phyloP scores from a whole-genome alignment of 1,284 basidiomycete genomes.

The Tilletia setariae region DNA sequence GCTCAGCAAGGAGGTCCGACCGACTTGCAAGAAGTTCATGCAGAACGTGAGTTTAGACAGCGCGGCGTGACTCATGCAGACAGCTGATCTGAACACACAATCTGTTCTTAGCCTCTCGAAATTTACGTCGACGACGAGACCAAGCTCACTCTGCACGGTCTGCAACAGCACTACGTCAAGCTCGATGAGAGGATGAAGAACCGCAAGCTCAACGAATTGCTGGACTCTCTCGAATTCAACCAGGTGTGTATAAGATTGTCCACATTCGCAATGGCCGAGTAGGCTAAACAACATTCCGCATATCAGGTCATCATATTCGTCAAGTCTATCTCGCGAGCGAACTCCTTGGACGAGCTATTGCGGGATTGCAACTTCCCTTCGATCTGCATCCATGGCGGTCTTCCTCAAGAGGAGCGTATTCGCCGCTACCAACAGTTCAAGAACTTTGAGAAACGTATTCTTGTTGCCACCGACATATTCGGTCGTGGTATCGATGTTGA shows the following conservation, averaged over 20 bases:
- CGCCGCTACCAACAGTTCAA: conserved; percentile 98
- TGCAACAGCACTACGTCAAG: conserved; percentile 93
- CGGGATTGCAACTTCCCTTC: conserved; percentile 98
- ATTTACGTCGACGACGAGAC: conserved; percentile 99
- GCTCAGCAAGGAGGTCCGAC: conserved; percentile 90
- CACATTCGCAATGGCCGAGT: not conserved
- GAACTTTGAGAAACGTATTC: conserved; percentile 92
- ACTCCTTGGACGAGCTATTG: conserved; percentile 90
- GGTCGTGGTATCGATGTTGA: conserved; percentile 54
- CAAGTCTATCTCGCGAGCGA: conserved; percentile 93
- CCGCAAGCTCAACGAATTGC: conserved; percentile 91
- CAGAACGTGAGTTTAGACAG: conserved; percentile 69
- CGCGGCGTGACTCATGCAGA: not conserved
- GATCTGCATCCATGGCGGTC: conserved; percentile 92
- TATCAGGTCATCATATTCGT: conserved; percentile 95
- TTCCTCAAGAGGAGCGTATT: conserved; percentile 94
- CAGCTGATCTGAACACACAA: not conserved
- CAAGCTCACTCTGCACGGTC: conserved; percentile 94
- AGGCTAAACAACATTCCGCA: not conserved
- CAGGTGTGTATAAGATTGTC: conserved; percentile 63
- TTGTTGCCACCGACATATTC: conserved; percentile 54
- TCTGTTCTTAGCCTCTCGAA: conserved; percentile 75
- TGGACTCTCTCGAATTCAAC: conserved; percentile 97
- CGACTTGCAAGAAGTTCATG: conserved; percentile 99
- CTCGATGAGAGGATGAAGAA: conserved; percentile 89